Base-by-base conservation (phyloP, 805 yeast genomes). In the Candida sakaeoensis region DNA sequence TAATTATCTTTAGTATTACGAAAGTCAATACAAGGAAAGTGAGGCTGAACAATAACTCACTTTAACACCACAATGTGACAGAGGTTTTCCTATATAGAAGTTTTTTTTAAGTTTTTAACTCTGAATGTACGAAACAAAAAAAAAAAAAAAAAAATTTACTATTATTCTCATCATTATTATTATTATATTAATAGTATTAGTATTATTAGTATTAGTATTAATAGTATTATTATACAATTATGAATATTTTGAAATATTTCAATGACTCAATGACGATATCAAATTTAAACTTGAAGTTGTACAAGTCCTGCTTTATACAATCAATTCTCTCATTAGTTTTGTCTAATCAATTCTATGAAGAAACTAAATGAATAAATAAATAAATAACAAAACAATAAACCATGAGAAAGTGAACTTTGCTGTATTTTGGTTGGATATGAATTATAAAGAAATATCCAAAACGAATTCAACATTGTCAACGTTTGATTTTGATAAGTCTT, bases 381-480 rank as follows among this genome's bases (percentile, higher is more conserved):
- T 17, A 31, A 17, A 16, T 18, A 19, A 7, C 8, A 9, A 12
- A 19, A 9, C 9, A 12, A 12, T 14, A n/a, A n/a, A n/a, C n/a
- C n/a, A n/a, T n/a, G n/a, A n/a, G n/a, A n/a, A n/a, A n/a, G n/a
- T n/a, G n/a, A n/a, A n/a, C n/a, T n/a, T n/a, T n/a, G n/a, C n/a
- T n/a, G n/a, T n/a, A n/a, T n/a, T n/a, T n/a, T n/a, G n/a, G n/a
- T n/a, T n/a, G n/a, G n/a, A n/a, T 26, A 13, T 26, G 9, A 26
- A 12, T 14, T 53, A 73, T 39, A 75, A 53, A 49, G 78, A 77
- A 15, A 88, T 87, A 63, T 91, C 96, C 52, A 93, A 74, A 33
- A 91, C 91, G 48, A 82, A 62, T 26, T 89, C 80, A 25, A 93
- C 95, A 61, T 93, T 96, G 47, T 81, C 83, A 40, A 93, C 96